Base-by-base conservation (phyloP, 345 rosid species). In the Combretum micranthum region DNA sequence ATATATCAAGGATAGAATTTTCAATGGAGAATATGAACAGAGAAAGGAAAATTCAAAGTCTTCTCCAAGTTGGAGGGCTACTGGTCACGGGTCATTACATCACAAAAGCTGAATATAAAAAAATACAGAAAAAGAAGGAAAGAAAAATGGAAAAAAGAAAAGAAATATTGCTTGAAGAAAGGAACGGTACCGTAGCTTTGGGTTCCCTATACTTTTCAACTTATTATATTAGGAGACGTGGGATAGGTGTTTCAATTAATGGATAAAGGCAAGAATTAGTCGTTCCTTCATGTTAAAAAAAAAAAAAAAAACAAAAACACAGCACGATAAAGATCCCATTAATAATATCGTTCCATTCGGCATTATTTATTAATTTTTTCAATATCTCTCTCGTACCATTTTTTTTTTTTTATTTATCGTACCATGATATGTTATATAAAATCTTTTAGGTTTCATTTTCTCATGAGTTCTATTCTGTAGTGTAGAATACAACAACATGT, bases 221-320 rank as follows among this genome's bases (percentile, higher is more conserved):
- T 2, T 18, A 15, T 47, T 46, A 42, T 25, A 20, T 20, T 16
- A 15, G 25, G 53, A 16, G 54, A 50, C 64, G 64, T 42, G 65
- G 44, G 64, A 65, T 18, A 43, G 56, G 63, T 61, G 71, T 59
- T 58, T 54, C 23, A 62, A 51, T 63, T 26, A 63, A 59, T 59
- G 71, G 61, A 71, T 58, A 71, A 71, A 67, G 66, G 25, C 19
- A 20, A 12, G 11, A 16, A 0, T 0, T 7, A 32, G 7, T 32
- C 9, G 39, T 32, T 5, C 32, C 10, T 7, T 42, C 55, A 42
- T 52, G 56, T 18, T 22, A 56, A 49, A 64, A 20, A 13, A 22
- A 12, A n/a, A n/a, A n/a, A n/a, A n/a, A n/a, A n/a, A n/a, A n/a
- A n/a, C n/a, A n/a, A n/a, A n/a, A n/a, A n/a, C n/a, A n/a, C n/a